phyloP scores from a whole-genome alignment of 805 yeast genomes.

The Kuraishia hungarica region DNA sequence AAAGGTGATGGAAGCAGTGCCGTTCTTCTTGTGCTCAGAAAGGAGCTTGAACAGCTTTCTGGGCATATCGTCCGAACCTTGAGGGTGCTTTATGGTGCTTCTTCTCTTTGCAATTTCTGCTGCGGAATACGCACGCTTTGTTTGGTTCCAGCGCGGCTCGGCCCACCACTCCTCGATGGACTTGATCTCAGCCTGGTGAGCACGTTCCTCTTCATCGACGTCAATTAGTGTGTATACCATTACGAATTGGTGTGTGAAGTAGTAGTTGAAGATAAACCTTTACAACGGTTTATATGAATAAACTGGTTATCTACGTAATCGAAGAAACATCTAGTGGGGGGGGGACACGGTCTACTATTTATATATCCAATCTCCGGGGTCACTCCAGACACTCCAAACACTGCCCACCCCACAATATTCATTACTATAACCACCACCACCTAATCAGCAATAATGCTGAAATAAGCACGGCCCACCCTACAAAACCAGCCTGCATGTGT shows the following conservation, averaged over 20 bases:
- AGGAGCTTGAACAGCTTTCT: constrained; percentile 70
- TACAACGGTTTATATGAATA: too few relatives aligned
- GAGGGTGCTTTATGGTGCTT: constrained; percentile 64
- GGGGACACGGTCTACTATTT: too few relatives aligned
- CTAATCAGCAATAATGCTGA: not conserved
- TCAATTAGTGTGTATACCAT: constrained; percentile 51
- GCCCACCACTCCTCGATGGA: constrained; percentile 88
- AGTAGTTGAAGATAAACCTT: too few relatives aligned
- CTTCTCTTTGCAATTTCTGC: constrained; percentile 87
- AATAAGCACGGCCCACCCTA: not conserved
- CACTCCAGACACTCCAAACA: too few relatives aligned
- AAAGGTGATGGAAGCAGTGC: constrained; percentile 79
- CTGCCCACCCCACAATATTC: too few relatives aligned
- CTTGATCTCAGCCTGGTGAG: constrained; percentile 59
- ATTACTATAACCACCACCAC: not conserved
- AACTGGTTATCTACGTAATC: too few relatives aligned
- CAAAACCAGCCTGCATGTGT: not conserved
- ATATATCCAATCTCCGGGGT: too few relatives aligned
- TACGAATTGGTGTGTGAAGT: not conserved
- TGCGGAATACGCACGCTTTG: constrained; percentile 82
- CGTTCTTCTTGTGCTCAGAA: constrained; percentile 60
- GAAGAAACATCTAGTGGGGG: too few relatives aligned
- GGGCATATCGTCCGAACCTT: constrained; percentile 74
- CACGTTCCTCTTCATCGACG: constrained; percentile 51
- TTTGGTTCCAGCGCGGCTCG: constrained; percentile 82